A percentile compares a stretch with the other conserved stretches of the same genome.
Conservation (phyloP, 441 rosid species). For the Adansonia grandidieri region DNA sequence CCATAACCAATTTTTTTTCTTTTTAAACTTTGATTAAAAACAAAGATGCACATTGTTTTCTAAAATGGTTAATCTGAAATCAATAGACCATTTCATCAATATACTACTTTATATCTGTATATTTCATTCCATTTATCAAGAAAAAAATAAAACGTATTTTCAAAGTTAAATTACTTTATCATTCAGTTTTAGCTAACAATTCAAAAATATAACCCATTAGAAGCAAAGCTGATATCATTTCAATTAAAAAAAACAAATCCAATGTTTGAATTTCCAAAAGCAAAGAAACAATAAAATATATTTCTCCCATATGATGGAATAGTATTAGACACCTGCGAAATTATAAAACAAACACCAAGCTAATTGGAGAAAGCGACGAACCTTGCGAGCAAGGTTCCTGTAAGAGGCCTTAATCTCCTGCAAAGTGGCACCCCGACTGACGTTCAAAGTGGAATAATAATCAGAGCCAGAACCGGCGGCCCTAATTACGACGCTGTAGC, state of each 20-base stretch:
- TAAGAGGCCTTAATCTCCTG: slow-evolving; percentile 77
- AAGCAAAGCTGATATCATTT: neutral
- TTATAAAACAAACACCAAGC: neutral
- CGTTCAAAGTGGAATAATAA: slow-evolving; percentile 67
- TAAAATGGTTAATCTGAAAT: neutral
- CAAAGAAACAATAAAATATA: neutral
- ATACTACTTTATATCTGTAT: neutral
- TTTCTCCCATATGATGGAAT: neutral
- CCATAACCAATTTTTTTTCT: neutral
- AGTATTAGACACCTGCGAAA: neutral
- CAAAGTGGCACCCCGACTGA: slow-evolving; percentile 61
- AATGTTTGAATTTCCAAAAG: neutral
- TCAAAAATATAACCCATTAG: neutral
- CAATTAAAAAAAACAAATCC: neutral
- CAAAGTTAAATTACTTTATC: neutral
- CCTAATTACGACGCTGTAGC: slow-evolving; percentile 38
- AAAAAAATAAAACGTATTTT: neutral
- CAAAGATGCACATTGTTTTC: neutral
- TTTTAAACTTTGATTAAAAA: neutral
- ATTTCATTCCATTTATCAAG: neutral
- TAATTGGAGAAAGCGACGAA: slow-evolving; percentile 30
- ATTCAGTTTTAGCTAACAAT: neutral
- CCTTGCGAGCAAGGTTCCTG: slow-evolving; percentile 88
- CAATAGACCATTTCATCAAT: neutral
- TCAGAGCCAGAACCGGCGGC: slow-evolving; percentile 53